Evolutionary conservation across 2,329 filamentous ascomycete species (phyloP).

Genomic region (Rhexocercosporidium sp.): DNA sequence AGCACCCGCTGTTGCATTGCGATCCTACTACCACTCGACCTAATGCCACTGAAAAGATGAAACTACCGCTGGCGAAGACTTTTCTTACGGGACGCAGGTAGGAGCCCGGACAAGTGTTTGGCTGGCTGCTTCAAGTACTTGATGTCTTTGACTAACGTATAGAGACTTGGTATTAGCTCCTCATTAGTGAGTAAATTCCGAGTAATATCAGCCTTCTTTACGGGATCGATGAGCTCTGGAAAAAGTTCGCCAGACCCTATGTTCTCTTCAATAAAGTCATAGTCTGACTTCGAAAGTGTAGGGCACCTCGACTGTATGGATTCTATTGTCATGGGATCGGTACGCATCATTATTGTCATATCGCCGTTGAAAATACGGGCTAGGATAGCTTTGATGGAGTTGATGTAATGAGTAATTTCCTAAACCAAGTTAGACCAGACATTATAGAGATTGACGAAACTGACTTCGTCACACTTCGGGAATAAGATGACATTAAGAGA

Average conservation of each 20-base stretch:
- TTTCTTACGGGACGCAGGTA: neutral
- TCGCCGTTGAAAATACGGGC: slow-evolving; percentile 17
- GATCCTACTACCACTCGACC: neutral
- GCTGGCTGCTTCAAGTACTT: slow-evolving; percentile 45
- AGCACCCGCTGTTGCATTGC: neutral
- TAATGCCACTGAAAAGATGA: neutral
- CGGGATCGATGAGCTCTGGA: slow-evolving; percentile 14
- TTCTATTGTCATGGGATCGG: slow-evolving; percentile 17
- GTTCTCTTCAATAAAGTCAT: slow-evolving; percentile 17
- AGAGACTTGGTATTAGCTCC: slow-evolving; percentile 22
- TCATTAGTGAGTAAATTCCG: slow-evolving; percentile 13
- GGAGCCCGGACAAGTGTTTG: neutral
- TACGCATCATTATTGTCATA: slow-evolving; percentile 15
- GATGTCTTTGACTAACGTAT: slow-evolving; percentile 23
- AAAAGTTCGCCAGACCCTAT: slow-evolving; percentile 18
- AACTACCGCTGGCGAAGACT: neutral
- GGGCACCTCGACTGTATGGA: slow-evolving; percentile 20
- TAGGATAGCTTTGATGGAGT: slow-evolving; percentile 4
- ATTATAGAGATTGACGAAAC: neutral
- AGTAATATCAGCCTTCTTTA: neutral
- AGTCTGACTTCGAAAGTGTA: slow-evolving; percentile 21
- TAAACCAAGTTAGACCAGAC: slow-evolving; percentile 13
- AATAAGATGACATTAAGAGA: slow-evolving; percentile 20
- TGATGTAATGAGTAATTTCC: slow-evolving; percentile 22
- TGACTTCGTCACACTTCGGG: slow-evolving; percentile 17